Evolutionary conservation across 2,329 filamentous ascomycete species (phyloP).

Genomic region (Gyromitra esculenta): DNA sequence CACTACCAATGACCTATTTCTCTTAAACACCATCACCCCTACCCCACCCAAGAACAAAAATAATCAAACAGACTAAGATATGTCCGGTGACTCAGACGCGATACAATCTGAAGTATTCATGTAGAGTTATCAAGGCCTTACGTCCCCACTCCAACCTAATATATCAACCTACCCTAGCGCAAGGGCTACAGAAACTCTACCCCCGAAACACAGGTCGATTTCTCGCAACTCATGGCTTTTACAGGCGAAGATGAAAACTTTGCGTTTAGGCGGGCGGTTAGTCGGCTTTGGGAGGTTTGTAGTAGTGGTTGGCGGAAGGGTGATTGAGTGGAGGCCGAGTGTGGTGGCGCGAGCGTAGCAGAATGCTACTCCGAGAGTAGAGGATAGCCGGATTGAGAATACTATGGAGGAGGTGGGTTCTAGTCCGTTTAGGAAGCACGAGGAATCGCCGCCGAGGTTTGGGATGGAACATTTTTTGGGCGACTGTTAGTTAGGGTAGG

Average conservation of each 20-base stretch:
- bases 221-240: slow-evolving; percentile 73
- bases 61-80: slow-evolving; percentile 52
- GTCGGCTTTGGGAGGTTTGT: slow-evolving; percentile 84
- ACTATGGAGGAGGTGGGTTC: slow-evolving; percentile 55
- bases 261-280: slow-evolving; percentile 79
- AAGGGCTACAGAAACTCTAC: not conserved
- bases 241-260: slow-evolving; percentile 85
- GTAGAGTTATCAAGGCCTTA: slow-evolving; percentile 72
- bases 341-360: not conserved
- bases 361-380: not conserved
- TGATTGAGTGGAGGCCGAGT: slow-evolving; percentile 5
- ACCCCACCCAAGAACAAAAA: not conserved
- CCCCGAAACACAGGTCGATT: slow-evolving; percentile 65
- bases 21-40: slow-evolving; percentile 62
- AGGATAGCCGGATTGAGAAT: not conserved
- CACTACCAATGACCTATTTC: slow-evolving; percentile 75
- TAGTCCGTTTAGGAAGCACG: slow-evolving; percentile 62
- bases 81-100: slow-evolving; percentile 63
- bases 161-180: slow-evolving; percentile 70
- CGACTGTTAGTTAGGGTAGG: slow-evolving; percentile 66
- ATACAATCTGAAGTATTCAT: slow-evolving; percentile 73
- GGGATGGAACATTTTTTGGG: slow-evolving; percentile 67
- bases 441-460: slow-evolving; percentile 65
- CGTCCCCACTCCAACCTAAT: slow-evolving; percentile 81
- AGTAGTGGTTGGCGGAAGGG: slow-evolving; percentile 71